Evolutionary conservation across 2,329 filamentous ascomycete genomes (phyloP).

Genomic region (Cladosporium sp.): DNA sequence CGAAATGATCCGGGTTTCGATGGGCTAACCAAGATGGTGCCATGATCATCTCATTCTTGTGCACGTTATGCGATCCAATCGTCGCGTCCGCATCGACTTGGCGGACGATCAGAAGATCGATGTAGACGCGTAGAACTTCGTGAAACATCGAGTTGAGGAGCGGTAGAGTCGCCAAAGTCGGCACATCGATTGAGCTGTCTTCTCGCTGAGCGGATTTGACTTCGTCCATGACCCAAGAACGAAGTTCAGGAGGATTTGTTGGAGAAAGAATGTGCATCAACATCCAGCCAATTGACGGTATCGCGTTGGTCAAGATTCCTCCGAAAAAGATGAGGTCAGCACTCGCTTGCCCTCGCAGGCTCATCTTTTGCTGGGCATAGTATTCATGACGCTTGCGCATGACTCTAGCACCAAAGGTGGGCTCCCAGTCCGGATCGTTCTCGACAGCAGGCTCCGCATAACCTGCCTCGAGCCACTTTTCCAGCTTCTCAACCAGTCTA

Average conservation of each 20-base stretch:
- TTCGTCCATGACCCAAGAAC: constrained; percentile 20
- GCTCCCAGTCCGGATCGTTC: constrained; percentile 17
- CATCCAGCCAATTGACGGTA: constrained; percentile 27
- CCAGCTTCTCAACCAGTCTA: constrained; percentile 16
- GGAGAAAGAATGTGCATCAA: constrained; percentile 27
- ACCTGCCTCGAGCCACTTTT: constrained; percentile 16
- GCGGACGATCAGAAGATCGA: constrained; percentile 24
- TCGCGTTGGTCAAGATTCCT: constrained; percentile 25
- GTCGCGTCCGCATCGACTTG: constrained; percentile 14
- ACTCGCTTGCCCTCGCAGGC: constrained; percentile 15
- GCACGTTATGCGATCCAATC: constrained; percentile 11
- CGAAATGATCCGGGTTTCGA: constrained; percentile 19
- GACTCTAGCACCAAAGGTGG: constrained; percentile 19
- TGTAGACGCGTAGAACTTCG: constrained; percentile 27
- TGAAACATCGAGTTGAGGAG: constrained; percentile 29
- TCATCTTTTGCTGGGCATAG: constrained; percentile 18
- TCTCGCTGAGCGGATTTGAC: constrained; percentile 14
- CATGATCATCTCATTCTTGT: constrained; percentile 19
- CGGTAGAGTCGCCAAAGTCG: constrained; percentile 20
- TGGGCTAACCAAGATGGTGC: constrained; percentile 23
- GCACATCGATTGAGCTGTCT: constrained; percentile 21
- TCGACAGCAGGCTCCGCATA: constrained; percentile 8
- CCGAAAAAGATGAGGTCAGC: constrained; percentile 25
- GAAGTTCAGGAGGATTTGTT: constrained; percentile 15
- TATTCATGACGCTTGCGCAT: constrained; percentile 20